These are phyloP conservation scores for Calocera cornea DNA, from an alignment of 768 basidiomycete species.

Conservation along the genomic window DNA sequence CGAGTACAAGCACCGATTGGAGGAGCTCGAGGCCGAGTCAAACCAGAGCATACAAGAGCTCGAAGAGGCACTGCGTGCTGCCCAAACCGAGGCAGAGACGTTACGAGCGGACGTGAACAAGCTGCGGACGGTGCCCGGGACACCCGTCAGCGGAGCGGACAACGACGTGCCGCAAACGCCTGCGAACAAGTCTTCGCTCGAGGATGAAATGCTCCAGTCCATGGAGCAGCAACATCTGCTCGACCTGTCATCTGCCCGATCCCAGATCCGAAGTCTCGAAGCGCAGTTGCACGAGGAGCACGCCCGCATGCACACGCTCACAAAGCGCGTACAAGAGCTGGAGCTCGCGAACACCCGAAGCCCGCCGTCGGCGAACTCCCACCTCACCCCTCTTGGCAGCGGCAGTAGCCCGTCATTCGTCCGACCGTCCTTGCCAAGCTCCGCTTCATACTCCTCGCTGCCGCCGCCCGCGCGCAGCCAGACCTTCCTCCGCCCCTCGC, in stretches of 20 bases:
- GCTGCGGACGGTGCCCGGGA: background rate
- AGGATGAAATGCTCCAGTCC: constrained; percentile 59
- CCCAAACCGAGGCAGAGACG: constrained; percentile 57
- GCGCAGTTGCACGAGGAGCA: constrained; percentile 59
- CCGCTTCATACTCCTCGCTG: constrained; percentile 32
- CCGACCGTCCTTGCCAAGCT: constrained; percentile 28
- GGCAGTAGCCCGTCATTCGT: constrained; percentile 14
- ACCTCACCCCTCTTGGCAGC: background rate
- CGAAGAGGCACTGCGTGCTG: constrained; percentile 45
- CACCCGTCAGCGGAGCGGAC: background rate
- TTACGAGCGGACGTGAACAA: constrained; percentile 42
- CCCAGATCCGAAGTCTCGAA: constrained; percentile 66
- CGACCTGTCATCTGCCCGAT: constrained; percentile 67
- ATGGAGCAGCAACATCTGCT: constrained; percentile 63
- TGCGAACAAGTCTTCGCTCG: constrained; percentile 29
- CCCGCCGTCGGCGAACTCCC: background rate
- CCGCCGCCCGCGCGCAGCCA: constrained; percentile 24
- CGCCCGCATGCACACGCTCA: constrained; percentile 48
- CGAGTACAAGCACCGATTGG: constrained; percentile 13
- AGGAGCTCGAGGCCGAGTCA: constrained; percentile 30
- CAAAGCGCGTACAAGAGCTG: constrained; percentile 49
- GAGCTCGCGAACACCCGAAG: constrained; percentile 35
- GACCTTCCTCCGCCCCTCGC: constrained; percentile 33
- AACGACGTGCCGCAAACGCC: constrained; percentile 1
- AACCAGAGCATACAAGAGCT: constrained; percentile 35